Base-by-base conservation (phyloP, 129 eudicot species). In the Sambucus nigra region DNA sequence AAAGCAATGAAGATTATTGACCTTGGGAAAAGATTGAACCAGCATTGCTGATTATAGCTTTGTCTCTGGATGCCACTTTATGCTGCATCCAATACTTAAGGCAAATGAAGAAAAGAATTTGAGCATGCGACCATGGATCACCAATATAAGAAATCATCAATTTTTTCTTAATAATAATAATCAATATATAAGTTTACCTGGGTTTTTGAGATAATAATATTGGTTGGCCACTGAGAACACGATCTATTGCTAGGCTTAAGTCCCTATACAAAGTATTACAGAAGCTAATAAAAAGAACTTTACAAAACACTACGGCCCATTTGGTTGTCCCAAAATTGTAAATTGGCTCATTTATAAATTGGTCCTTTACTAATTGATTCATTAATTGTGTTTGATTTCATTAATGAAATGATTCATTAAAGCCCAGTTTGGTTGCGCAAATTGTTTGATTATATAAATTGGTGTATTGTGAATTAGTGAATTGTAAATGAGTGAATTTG, bases 31-130 rank as follows among this genome's bases (percentile, higher is more conserved):
- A 18, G 59, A 42, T 38, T 15, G 51, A 51, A 48, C 51, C 69
- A 49, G 49, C 73, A 55, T 23, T 19, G 35, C 35, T 14, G 22
- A 29, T 60, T 51, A 73, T 39, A 47, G 49, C 69, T 59, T 59
- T 55, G 2, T 50, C 49, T 69, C 72, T 0, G 95, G 95, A 79
- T 78, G 78, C 95, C 98, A 89, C 67, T 89, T 89, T 72, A 89
- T 89, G 83, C 95, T 81, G 75, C 98, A 89, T 64, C 98, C 98
- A 67, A 89, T 78, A 59, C 98, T 86, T 40, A 19, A 25, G 44
- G 35, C 15, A 73, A 41, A 47, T 12, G 38, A 31, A 33, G 47
- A 44, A 51, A 31, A 67, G 10, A n/a, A 46, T 21, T 11, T 63
- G 32, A 64, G 70, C 20, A 22, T 38, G 33, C 20, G 25, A 15